These are phyloP conservation scores for Aspergillus wentii DNA, from an alignment of 495 filamentous ascomycete genomes.

Conservation along the genomic window DNA sequence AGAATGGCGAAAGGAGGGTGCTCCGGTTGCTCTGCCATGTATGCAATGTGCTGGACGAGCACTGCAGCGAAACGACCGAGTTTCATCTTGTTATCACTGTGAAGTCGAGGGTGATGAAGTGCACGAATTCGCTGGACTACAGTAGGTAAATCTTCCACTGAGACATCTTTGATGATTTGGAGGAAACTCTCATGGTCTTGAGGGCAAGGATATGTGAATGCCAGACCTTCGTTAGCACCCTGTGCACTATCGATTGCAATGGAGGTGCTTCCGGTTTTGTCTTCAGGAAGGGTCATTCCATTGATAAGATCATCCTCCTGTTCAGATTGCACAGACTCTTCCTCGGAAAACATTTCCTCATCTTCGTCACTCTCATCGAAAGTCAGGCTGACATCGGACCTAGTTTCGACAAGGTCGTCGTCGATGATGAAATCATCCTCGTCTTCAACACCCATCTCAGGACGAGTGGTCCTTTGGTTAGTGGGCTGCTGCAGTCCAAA, in stretches of 20 bases:
- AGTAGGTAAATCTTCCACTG: constrained; percentile 61
- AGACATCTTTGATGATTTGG: constrained; percentile 52
- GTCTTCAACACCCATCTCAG: constrained; percentile 62
- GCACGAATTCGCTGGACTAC: constrained; percentile 86
- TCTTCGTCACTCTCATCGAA: constrained; percentile 50
- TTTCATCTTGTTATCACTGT: constrained; percentile 76
- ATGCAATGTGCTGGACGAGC: constrained; percentile 73
- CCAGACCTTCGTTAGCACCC: constrained; percentile 49
- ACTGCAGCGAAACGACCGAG: constrained; percentile 67
- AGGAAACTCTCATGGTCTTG: constrained; percentile 70
- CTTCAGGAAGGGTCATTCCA: constrained; percentile 27
- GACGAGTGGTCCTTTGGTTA: constrained; percentile 22
- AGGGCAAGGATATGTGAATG: constrained; percentile 83
- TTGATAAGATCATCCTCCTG: constrained; percentile 44
- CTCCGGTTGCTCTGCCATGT: constrained; percentile 51
- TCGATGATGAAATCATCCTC: constrained; percentile 92
- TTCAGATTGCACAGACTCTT: constrained; percentile 36
- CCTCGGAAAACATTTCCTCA: constrained; percentile 42
- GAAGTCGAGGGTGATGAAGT: constrained; percentile 83
- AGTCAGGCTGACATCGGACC: constrained; percentile 49
- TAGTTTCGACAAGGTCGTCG: constrained; percentile 66
- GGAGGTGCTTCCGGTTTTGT: constrained; percentile 12
- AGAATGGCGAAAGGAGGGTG: constrained; percentile 53
- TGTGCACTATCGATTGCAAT: constrained; percentile 22
- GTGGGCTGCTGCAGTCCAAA: constrained; percentile 48